phyloP scores from a whole-genome alignment of 2,329 filamentous ascomycete genomes.

The Nemania diffusa region DNA sequence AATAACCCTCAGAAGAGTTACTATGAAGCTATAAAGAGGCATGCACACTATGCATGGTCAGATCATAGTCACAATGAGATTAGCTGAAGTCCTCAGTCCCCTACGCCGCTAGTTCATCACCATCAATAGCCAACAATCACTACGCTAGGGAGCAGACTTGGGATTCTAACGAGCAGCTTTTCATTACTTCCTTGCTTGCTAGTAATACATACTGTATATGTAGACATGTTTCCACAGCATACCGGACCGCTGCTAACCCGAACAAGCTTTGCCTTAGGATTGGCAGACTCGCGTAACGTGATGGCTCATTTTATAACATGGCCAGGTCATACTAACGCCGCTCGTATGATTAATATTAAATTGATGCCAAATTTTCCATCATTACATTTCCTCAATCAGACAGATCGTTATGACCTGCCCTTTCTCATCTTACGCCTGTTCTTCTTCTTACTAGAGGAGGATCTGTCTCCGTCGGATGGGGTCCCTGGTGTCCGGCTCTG shows the following conservation, averaged over 20 bases:
- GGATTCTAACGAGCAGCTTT: neutral
- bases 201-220: constrained; percentile 4
- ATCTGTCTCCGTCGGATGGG: constrained; percentile 33
- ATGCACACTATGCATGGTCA: no score
- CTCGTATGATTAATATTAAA: neutral
- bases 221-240: neutral
- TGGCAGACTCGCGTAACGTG: neutral
- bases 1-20: no score
- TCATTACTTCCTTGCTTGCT: neutral
- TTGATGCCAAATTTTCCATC: neutral
- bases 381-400: neutral
- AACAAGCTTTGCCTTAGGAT: neutral
- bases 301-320: neutral
- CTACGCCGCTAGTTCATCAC: neutral
- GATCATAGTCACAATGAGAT: no score
- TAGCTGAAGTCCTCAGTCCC: neutral
- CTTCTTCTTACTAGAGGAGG: constrained; percentile 28
- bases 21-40: no score
- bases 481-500: constrained; percentile 13
- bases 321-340: neutral
- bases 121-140: neutral
- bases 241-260: neutral
- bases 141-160: neutral
- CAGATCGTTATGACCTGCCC: constrained; percentile 37
- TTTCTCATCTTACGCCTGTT: constrained; percentile 50